Percentiles rank a stretch among this genome's conserved stretches.
Conservation (phyloP, 148 eudicot species). For the Fagopyrum tataricum region DNA sequence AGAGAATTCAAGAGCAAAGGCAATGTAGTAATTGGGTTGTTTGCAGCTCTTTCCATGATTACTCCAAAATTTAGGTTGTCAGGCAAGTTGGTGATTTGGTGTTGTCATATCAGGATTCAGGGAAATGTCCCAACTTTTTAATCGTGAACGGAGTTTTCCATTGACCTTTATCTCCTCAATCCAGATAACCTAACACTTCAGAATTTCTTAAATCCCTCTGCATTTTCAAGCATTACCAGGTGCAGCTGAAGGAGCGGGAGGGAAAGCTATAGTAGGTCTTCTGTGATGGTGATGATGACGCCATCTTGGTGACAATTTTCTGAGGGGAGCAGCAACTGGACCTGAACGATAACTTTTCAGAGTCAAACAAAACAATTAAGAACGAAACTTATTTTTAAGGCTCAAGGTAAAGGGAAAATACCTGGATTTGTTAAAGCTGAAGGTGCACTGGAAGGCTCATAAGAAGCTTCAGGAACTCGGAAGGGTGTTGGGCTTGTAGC, state of each 20-base stretch:
- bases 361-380: neutral
- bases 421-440: conserved; percentile 63
- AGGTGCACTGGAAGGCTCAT: conserved; percentile 23
- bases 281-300: conserved; percentile 34
- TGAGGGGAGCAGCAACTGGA: conserved; percentile 38
- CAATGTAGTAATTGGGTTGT: neutral
- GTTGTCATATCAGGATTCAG: neutral
- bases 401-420: conserved; percentile 15
- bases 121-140: neutral
- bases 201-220: neutral
- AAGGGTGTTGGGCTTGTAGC: neutral
- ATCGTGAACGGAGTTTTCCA: neutral
- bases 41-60: neutral
- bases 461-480: conserved; percentile 1
- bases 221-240: conserved; percentile 37
- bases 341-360: conserved; percentile 30
- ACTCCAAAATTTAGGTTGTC: neutral
- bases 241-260: conserved; percentile 48
- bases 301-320: conserved; percentile 27
- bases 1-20: neutral
- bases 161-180: neutral
- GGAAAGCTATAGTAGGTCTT: conserved; percentile 26
- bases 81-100: neutral
- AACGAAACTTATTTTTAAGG: neutral
- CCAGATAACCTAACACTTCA: neutral